Percentiles rank a stretch among this genome's conserved stretches.
These are phyloP conservation scores for Parasitella parasitica DNA, from an alignment of 371 early-diverging fungal species.

Conservation along the genomic window DNA sequence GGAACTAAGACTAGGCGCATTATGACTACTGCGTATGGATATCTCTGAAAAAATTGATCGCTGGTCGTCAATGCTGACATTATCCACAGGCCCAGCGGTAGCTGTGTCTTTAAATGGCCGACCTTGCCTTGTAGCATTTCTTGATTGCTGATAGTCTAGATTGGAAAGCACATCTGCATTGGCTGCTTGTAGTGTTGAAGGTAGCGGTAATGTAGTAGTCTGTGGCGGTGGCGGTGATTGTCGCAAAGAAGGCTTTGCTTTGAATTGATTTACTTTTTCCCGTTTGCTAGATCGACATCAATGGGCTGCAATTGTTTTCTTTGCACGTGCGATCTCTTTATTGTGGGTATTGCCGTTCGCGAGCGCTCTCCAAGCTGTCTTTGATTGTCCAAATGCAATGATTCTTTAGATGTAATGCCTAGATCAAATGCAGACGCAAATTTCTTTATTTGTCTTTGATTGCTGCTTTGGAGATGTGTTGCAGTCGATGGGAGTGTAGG, in stretches of 20 bases:
- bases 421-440: slow-evolving; percentile 34
- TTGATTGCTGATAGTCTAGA: not conserved
- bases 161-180: slow-evolving; percentile 21
- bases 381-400: not conserved
- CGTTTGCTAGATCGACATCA: slow-evolving; percentile 25
- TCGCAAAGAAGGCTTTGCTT: not conserved
- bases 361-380: slow-evolving; percentile 16
- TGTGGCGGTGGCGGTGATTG: not conserved
- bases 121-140: not conserved
- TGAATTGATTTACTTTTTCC: not conserved
- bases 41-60: slow-evolving; percentile 27
- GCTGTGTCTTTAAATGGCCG: not conserved
- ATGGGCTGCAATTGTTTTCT: slow-evolving; percentile 11
- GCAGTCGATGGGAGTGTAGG: not conserved
- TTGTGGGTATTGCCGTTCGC: slow-evolving; percentile 26
- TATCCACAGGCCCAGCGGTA: not conserved
- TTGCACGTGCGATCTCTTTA: slow-evolving; percentile 3
- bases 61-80: slow-evolving; percentile 14
- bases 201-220: not conserved
- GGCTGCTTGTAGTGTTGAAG: not conserved
- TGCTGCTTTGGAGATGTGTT: slow-evolving; percentile 12
- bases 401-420: slow-evolving; percentile 14
- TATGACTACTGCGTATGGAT: slow-evolving; percentile 21
- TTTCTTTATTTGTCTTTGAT: slow-evolving; percentile 2
- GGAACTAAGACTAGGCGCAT: slow-evolving; percentile 38